Base-by-base conservation (phyloP, 345 rosid genomes). In the Arabis alpina region DNA sequence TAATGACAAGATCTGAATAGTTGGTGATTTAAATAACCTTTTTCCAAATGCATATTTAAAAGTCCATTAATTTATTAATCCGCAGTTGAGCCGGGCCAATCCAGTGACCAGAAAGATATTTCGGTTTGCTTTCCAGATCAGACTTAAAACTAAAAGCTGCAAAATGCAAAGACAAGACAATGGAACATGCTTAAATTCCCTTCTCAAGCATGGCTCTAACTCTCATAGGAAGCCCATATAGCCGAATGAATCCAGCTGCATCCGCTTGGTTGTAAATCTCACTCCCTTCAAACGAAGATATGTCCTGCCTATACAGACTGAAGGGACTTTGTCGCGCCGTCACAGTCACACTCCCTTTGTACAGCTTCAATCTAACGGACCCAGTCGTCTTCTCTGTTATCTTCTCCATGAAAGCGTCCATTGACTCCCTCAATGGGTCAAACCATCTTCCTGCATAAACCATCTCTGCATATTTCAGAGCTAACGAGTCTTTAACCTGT, bases 361-460 rank as follows among this genome's bases (percentile, higher is more conserved):
- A 92, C 74, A 92, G 58, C 79, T 92, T 90, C 52, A 92, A 81
- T 14, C 77, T 83, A 48, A 88, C 95, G 0, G 88, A 87, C 8
- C 96, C 97, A 0, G 89, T 89, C 2, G 96, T 94, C 23, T 78
- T 91, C 81, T 80, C 84, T 0, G 89, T 85, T 54, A 94, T 79
- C 71, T 84, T 88, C 86, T 85, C 87, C 99, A 91, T 89, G 80
- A 86, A 91, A 2, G 96, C 88, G 54, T 91, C 94, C 82, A 89
- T 76, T 14, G 97, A 83, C 68, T 89, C 96, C 1, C 88, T 85
- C 6, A 91, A 82, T 1, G 95, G 95, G 52, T 91, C 96, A 19
- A 91, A 94, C 99, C 99, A 93, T 73, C 90, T 86, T 48, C 98
- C 98, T 1, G 98, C 97, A 14, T 93, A 93, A 13, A 94, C 97